Evolutionary conservation across 129 eudicot genomes (phyloP), one percentile per base, ranked within the genome.

Genomic region (Saposhnikovia divaricata): DNA sequence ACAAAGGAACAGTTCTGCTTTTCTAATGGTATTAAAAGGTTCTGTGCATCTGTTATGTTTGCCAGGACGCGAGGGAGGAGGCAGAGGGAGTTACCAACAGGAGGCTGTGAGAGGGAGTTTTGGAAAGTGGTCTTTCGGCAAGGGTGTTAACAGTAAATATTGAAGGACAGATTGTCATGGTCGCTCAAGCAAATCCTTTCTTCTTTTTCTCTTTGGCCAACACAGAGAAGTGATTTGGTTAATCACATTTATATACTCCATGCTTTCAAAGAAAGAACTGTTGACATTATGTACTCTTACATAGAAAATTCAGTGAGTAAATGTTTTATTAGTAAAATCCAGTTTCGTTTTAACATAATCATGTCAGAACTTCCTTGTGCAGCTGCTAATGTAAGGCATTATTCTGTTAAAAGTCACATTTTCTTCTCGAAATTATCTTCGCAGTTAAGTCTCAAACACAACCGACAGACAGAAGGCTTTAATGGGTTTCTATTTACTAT

Each of bases 51-150:
- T 75, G 65, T 83, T 42, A 23, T 69, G 47, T 81, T 81, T 79
- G 57, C 72, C 89, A 92, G 98, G 97, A 85, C 75, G 90, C 14
- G 34, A 25, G 59, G 97, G 91, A 65, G 86, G 97, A 83, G 90
- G 97, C 69, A 88, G 90, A 79, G 90, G 98, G 48, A 82, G 83
- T 70, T 85, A 84, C 48, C 87, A 19, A 55, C 81, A 76, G 8
- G 90, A 85, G 34, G 69, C 69, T 37, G 71, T 81, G 2, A 85
- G 87, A 87, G 91, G 96, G 59, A 89, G 91, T n/a, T 83, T 80
- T 76, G 90, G 89, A 43, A 84, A 85, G 38, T 85, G 90, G 42
- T 57, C 77, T 74, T 77, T 42, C 16, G 83, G 89, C 78, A 88
- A 88, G 57, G 94, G 91, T 34, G 82, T 39, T 63, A 87, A 88